A percentile compares a stretch with the other conserved stretches of the same genome.
Evolutionary conservation across 2,329 filamentous ascomycete species (phyloP).

Genomic region (Stachybotrys chlorohalonatus): DNA sequence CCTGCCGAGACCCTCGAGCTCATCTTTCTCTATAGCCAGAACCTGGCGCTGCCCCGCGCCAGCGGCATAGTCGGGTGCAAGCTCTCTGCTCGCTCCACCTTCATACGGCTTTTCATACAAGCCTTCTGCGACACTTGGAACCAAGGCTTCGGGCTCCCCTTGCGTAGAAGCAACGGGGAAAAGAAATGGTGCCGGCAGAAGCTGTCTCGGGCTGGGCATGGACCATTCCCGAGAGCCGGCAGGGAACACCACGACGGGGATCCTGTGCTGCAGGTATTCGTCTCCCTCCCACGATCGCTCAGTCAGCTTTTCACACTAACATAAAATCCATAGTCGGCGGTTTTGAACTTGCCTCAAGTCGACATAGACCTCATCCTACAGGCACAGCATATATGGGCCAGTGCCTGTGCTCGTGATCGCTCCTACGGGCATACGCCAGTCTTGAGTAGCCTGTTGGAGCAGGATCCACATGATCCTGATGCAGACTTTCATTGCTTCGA

Average conservation of each 20-base stretch:
- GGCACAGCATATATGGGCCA: slow-evolving; percentile 38
- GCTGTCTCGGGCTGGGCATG: not conserved
- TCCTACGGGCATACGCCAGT: slow-evolving; percentile 22
- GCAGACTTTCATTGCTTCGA: slow-evolving; percentile 20
- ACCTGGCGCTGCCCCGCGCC: slow-evolving; percentile 35
- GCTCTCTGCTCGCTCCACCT: slow-evolving; percentile 31
- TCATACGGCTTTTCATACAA: slow-evolving; percentile 25
- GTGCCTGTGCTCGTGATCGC: slow-evolving; percentile 23
- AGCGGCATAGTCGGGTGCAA: slow-evolving; percentile 34
- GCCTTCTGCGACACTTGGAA: slow-evolving; percentile 30
- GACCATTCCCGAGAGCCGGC: not conserved
- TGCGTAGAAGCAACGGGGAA: not conserved
- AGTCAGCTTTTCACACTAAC: not conserved
- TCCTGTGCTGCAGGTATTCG: slow-evolving; percentile 7
- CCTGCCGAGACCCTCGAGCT: slow-evolving; percentile 44
- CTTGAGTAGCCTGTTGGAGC: not conserved
- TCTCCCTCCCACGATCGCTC: not conserved
- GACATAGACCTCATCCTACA: slow-evolving; percentile 35
- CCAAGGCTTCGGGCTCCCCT: slow-evolving; percentile 22
- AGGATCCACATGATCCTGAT: slow-evolving; percentile 6
- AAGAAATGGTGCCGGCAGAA: not conserved
- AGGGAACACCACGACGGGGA: slow-evolving; percentile 17
- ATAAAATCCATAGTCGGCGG: not conserved
- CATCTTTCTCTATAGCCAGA: slow-evolving; percentile 42
- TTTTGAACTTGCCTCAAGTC: slow-evolving; percentile 35